Conservation (phyloP, 2,329 filamentous ascomycete species). For the Colletotrichum sublineola region DNA sequence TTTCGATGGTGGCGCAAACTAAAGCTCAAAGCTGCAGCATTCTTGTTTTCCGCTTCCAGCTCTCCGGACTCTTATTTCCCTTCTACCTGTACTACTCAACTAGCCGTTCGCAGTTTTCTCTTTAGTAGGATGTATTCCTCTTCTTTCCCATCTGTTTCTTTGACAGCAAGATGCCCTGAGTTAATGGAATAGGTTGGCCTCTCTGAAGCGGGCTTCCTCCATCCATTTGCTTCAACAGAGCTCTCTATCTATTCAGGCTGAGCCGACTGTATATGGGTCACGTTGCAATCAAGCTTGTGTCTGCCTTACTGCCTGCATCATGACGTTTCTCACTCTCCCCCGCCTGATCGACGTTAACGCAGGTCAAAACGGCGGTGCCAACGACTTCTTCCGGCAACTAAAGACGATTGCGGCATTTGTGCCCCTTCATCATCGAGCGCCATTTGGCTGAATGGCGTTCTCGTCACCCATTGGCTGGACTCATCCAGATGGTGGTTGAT, state of each 20-base stretch:
- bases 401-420: slow-evolving; percentile 30
- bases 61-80: neutral
- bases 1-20: neutral
- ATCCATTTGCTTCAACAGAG: neutral
- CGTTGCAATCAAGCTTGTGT: neutral
- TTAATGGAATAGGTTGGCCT: neutral
- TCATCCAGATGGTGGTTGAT: neutral
- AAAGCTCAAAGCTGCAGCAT: slow-evolving; percentile 2
- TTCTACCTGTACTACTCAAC: neutral
- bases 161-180: neutral
- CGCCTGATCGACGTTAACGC: slow-evolving; percentile 31
- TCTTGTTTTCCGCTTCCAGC: slow-evolving; percentile 13
- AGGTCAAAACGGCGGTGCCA: slow-evolving; percentile 28
- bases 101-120: neutral
- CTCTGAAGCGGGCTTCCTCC: neutral
- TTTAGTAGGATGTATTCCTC: neutral
- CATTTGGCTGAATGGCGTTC: slow-evolving; percentile 1
- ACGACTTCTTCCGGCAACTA: slow-evolving; percentile 16
- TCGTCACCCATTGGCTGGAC: slow-evolving; percentile 15
- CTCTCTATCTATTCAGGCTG: neutral
- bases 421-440: neutral
- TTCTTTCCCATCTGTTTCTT: neutral
- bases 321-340: slow-evolving; percentile 4
- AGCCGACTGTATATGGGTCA: neutral
- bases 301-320: neutral